phyloP scores from a whole-genome alignment of 306 rosid species.

The Cicer cuneatum region DNA sequence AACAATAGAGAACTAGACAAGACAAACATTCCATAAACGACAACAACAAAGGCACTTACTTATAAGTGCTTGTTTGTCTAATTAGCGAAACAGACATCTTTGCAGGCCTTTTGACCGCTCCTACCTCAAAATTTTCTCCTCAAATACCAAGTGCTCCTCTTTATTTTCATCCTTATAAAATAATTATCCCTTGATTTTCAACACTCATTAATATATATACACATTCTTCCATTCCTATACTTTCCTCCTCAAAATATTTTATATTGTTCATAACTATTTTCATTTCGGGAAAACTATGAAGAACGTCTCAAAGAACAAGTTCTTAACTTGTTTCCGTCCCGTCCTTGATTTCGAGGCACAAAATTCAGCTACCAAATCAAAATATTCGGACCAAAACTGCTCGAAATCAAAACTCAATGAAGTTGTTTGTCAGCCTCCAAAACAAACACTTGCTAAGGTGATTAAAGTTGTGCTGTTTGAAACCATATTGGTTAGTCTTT shows the following conservation, averaged over 20 bases:
- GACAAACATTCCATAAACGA: not conserved
- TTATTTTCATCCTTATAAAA: conserved; percentile 15
- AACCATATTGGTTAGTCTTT: conserved; percentile 57
- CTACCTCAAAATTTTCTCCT: not conserved
- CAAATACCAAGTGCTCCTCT: conserved; percentile 25
- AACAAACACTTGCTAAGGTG: conserved; percentile 50
- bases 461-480: conserved; percentile 59
- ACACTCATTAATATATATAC: conserved; percentile 13
- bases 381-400: conserved; percentile 28
- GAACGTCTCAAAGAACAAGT: conserved; percentile 61
- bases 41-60: not conserved
- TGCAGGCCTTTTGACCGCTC: conserved; percentile 41
- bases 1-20: not conserved
- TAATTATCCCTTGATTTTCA: not conserved
- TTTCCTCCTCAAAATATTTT: not conserved
- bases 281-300: conserved; percentile 47
- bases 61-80: conserved; percentile 11
- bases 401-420: conserved; percentile 22
- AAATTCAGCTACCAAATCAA: not conserved
- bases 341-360: conserved; percentile 46
- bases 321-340: conserved; percentile 77
- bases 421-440: conserved; percentile 40
- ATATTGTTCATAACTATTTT: not conserved
- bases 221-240: not conserved
- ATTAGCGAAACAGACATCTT: conserved; percentile 6